A percentile compares a stretch with the other conserved stretches of the same genome.
Evolutionary conservation across 1,139 yeast species (phyloP).

Genomic region (Hemisphaericaspora lyxosophila): DNA sequence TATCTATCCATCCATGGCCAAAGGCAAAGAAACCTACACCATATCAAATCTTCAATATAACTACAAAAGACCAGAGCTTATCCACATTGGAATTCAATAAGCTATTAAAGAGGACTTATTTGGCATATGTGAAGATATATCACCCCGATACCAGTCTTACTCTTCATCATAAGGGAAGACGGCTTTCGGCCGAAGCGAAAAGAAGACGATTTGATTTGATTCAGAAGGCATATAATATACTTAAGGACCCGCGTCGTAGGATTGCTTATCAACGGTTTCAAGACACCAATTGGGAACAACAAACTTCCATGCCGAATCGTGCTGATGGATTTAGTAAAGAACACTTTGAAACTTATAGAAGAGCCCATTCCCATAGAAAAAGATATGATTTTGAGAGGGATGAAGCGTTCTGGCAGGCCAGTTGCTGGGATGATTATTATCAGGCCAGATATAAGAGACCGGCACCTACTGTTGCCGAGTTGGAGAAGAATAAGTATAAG

Average conservation of each 20-base stretch:
- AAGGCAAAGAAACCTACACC: constrained; percentile 61
- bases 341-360: constrained; percentile 36
- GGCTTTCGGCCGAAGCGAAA: constrained; percentile 40
- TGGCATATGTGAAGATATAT: constrained; percentile 70
- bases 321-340: constrained; percentile 17
- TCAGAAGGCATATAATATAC: constrained; percentile 70
- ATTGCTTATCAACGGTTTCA: constrained; percentile 31
- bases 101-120: constrained; percentile 55
- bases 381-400: constrained; percentile 34
- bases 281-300: constrained; percentile 29
- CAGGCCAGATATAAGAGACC: constrained; percentile 37
- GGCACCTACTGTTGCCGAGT: constrained; percentile 45
- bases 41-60: constrained; percentile 64
- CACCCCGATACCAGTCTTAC: constrained; percentile 72
- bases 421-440: constrained; percentile 71
- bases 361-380: constrained; percentile 40
- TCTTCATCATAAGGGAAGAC: constrained; percentile 25
- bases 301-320: constrained; percentile 3
- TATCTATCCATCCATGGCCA: constrained; percentile 53
- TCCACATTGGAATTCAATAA: constrained; percentile 36
- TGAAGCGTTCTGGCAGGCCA: constrained; percentile 62
- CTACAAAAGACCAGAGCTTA: constrained; percentile 12
- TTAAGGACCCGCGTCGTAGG: constrained; percentile 55
- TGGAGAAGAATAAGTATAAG: constrained; percentile 45
- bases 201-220: constrained; percentile 66